Base-by-base conservation (phyloP, 2,329 filamentous ascomycete species). In the Fusarium mangiferae region DNA sequence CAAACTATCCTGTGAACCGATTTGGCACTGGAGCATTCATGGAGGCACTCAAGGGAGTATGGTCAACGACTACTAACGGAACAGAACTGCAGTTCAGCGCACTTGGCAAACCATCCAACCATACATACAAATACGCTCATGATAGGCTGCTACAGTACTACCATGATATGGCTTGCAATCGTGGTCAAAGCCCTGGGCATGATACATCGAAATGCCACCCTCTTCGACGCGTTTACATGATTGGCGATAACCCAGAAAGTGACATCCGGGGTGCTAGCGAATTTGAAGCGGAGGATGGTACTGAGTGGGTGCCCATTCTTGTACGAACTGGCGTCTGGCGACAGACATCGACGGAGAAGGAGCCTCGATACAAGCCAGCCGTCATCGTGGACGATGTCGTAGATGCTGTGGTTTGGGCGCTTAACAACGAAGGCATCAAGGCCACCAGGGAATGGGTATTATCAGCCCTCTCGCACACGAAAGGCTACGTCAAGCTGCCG, bases 11-110 rank as follows among this genome's bases (percentile, higher is more conserved):
- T 68, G 89, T 96, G 56, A 94, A 96, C 36, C 92, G 96, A 10
- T 89, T 98, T 46, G 96, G 96, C 2, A 96, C 98, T 81, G 96
- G 96, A 24, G 95, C 94, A 2, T 98, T 98, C 83, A 90, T 94
- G 70, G 92, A 92, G 49, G 93, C 95, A 0, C 84, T 98, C 22
- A 89, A 91, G 73, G 95, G 95, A 1, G 88, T 96, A 3, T 98
- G 95, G 94, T 81, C 85, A 11, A 90, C 91, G 26, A 85, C 94
- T 9, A 97, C 94, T 0, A 87, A 87, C 17, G 91, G 90, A 8
- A 85, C 87, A 52, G 80, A 88, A 77, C 82, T 96, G 58, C 81
- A 87, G 60, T 90, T 90, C 72, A 90, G 87, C 2, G 87, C 93
- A 20, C 92, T 98, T 75, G 96, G 96, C 5, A 98, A 99, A 83